Evolutionary conservation across 164 flowering plant species (phyloP), one percentile per base, ranked within the genome.

Genomic region (Platanus orientalis): DNA sequence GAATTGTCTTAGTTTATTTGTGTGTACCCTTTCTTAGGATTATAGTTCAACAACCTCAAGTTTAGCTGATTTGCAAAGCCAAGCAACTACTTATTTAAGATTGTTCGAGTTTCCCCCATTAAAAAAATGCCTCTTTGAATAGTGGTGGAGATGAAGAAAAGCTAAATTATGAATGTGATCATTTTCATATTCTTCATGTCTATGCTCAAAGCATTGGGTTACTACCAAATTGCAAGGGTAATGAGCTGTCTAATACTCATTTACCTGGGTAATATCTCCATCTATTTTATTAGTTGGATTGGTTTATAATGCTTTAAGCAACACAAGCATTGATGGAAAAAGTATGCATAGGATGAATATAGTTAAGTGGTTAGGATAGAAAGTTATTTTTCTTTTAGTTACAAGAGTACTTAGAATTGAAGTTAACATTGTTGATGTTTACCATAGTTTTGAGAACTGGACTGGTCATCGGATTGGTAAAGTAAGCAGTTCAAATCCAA

Each of bases 181-280:
- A 66, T 59, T 53, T 83, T 7, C 34, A 77, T 26, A 80, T 90
- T 52, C 86, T 93, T 64, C 98, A 96, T 16, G 76, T 90, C 60
- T 93, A 96, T 29, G 98, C 98, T 57, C 87, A 90, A 78, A 78
- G 82, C 64, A 71, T 92, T 30, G 87, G 86, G 48, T 57, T 90
- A n/a, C 76, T 89, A 32, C 95, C 91, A 56, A 62, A 69, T 48
- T 75, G 76, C 6, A 73, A 64, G 51, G 89, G 94, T 88, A 71
- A 75, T 54, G n/a, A 4, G 9, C 48, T n/a, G n/a, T 71, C 57
- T 49, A 13, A 6, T 54, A 14, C 2, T 51, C 40, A 12, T 14
- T 36, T 14, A 26, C 5, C 25, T 17, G 26, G 6, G 12, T 34
- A 20, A 45, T 4, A 17, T 65, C 30, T 65, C 10, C 45, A 57